Percentiles rank a stretch among this genome's conserved stretches.
phyloP scores from a whole-genome alignment of 2,329 filamentous ascomycete genomes.

The Penicillium oxalicum region DNA sequence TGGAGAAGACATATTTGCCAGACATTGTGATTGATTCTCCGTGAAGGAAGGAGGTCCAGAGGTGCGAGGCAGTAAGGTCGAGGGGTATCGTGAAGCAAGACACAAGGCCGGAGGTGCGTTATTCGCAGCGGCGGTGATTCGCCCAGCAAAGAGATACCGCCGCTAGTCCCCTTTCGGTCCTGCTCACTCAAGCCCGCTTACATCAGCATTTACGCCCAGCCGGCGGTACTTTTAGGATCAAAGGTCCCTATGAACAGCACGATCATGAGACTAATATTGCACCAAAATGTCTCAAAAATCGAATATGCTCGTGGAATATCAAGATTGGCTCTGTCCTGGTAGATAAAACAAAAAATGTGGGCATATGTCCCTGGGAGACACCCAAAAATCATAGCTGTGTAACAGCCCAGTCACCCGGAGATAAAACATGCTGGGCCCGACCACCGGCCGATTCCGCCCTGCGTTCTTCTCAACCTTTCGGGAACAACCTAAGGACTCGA shows the following conservation, averaged over 20 bases:
- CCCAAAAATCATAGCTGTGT: too few species aligned
- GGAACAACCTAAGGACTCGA: background rate
- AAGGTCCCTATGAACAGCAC: too few species aligned
- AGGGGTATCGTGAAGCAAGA: conserved; percentile 8
- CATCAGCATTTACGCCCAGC: conserved; percentile 15
- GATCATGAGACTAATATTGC: too few species aligned
- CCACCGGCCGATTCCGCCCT: conserved; percentile 18
- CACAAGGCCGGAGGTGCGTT: conserved; percentile 10
- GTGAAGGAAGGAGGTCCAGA: background rate
- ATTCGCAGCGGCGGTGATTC: conserved; percentile 22
- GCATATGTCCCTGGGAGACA: too few species aligned
- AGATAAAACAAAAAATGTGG: too few species aligned
- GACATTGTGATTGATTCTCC: conserved; percentile 58
- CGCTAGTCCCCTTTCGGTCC: conserved; percentile 13
- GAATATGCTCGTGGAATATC: too few species aligned
- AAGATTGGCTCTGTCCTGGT: too few species aligned
- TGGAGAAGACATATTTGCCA: conserved; percentile 84
- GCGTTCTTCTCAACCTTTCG: conserved; percentile 14
- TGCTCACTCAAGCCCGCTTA: conserved; percentile 15
- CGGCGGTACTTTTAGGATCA: too few species aligned
- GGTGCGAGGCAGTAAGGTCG: background rate
- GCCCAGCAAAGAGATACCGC: conserved; percentile 12
- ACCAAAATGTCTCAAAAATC: too few species aligned
- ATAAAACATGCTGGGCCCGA: conserved; percentile 19
- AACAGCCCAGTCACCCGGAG: background rate